phyloP scores from a whole-genome alignment of 108 stramenopile species.

The Skeletonema costatum region DNA sequence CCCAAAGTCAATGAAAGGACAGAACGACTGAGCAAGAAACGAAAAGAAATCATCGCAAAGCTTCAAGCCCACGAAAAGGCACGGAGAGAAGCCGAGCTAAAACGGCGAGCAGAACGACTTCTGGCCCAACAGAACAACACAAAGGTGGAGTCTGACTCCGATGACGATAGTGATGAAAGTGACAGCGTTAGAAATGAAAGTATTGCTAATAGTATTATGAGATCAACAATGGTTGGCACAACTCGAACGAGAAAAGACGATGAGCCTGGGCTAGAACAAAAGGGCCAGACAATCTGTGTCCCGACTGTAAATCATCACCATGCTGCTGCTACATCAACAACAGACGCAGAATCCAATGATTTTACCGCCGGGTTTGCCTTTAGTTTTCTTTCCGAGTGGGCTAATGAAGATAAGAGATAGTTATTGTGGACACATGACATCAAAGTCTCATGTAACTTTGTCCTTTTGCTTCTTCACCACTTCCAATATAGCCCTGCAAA shows the following conservation, averaged over 20 bases:
- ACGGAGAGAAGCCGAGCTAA: constrained; percentile 12
- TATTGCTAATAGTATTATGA: constrained; percentile 1
- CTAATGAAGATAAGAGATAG: neutral
- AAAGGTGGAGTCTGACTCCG: constrained; percentile 13
- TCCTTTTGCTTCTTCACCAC: neutral
- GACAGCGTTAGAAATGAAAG: neutral
- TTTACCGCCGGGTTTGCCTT: constrained; percentile 9
- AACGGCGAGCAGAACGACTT: constrained; percentile 13
- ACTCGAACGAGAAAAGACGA: neutral
- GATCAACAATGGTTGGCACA: neutral
- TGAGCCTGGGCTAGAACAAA: neutral
- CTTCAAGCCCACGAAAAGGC: neutral
- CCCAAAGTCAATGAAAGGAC: constrained; percentile 7
- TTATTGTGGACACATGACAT: neutral
- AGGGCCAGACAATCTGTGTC: neutral
- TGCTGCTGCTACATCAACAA: neutral
- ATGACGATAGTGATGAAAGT: neutral
- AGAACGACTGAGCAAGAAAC: constrained; percentile 19
- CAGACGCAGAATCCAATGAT: neutral
- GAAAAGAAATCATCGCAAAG: constrained; percentile 23
- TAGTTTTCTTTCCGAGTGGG: constrained; percentile 19
- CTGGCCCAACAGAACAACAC: constrained; percentile 9
- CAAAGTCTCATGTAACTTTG: neutral
- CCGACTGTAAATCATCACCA: neutral
- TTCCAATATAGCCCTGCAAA: constrained; percentile 34